Base-by-base conservation (phyloP, 1,284 basidiomycete genomes). In the Ganoderma meredithae region DNA sequence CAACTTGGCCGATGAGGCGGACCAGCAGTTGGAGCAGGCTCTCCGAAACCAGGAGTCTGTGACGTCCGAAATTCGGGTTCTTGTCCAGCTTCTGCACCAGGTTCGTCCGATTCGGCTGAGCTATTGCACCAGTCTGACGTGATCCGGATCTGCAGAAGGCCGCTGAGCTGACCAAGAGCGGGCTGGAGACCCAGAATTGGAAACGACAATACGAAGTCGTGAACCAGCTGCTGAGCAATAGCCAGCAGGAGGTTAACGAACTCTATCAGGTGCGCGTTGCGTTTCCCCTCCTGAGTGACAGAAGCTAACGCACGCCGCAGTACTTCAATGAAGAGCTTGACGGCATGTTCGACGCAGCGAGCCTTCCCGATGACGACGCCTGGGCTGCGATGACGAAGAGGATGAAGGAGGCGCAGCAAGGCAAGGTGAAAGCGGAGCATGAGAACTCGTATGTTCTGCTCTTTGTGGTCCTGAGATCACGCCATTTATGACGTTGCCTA, bases 321-420 rank as follows among this genome's bases (percentile, higher is more conserved):
- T 91, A 94, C 4, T 96, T 97, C 83, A 97, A 97, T 76, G 94
- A 95, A 73, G 95, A 97, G 77, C 84, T 97, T 44, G 94, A 95
- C 73, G 88, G 87, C 43, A 95, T 97, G 93, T 96, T 90, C 81
- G 90, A 91, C 64, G 93, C 95, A 68, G 87, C 87, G 22, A 87
- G 90, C 68, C 84, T 96, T 63, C 93, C 94, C 17, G 88, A 89
- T 17, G 88, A 91, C 55, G 92, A 95, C 73, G 93, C 94, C 1
- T 94, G 92, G 87, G 78, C 82, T 15, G 90, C 91, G 0, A 86
- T 96, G 85, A 85, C 88, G 22, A 81, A 81, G 59, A 93, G 96
- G 76, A 81, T 96, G 49, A 86, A 87, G 71, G 79, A 85, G 70
- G 88, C 94, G 25, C 96, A 95, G 79, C 88, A 91, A 72, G 81